phyloP scores from a whole-genome alignment of 768 basidiomycete species.

The Saitozyma podzolica region DNA sequence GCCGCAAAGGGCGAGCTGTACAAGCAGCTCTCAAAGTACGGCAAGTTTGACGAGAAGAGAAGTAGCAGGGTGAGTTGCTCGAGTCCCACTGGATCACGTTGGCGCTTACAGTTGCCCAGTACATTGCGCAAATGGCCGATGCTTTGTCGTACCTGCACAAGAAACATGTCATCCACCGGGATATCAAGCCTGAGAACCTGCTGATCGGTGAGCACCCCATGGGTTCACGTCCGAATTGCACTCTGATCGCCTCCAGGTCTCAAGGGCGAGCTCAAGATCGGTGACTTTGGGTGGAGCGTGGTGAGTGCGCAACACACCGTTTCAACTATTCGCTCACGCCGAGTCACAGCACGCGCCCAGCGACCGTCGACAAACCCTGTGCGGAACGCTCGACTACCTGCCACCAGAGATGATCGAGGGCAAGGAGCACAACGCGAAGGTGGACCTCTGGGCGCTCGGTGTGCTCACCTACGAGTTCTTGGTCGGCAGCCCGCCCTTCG shows the following conservation, averaged over 20 bases:
- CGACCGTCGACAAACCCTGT: slow-evolving; percentile 79
- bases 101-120: slow-evolving; percentile 55
- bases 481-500: slow-evolving; percentile 79
- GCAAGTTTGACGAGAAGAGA: slow-evolving; percentile 82
- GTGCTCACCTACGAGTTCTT: slow-evolving; percentile 96
- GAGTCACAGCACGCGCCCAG: slow-evolving; percentile 71
- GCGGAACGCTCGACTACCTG: slow-evolving; percentile 93
- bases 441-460: slow-evolving; percentile 95
- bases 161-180: slow-evolving; percentile 97
- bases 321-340: neutral
- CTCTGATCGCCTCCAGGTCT: slow-evolving; percentile 51
- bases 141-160: slow-evolving; percentile 85
- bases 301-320: slow-evolving; percentile 28
- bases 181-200: slow-evolving; percentile 98
- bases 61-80: slow-evolving; percentile 60
- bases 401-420: slow-evolving; percentile 99
- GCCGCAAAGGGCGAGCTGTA: slow-evolving; percentile 96
- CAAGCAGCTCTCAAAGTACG: slow-evolving; percentile 84
- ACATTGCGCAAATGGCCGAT: slow-evolving; percentile 98
- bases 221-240: neutral
- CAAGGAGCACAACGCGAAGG: slow-evolving; percentile 81
- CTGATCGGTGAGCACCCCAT: slow-evolving; percentile 64
- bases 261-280: slow-evolving; percentile 96
- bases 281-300: slow-evolving; percentile 92
- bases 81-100: neutral